Evolutionary conservation across 768 basidiomycete genomes (phyloP), one percentile per base, ranked within the genome.

Genomic region (Tephrocybe rancida): DNA sequence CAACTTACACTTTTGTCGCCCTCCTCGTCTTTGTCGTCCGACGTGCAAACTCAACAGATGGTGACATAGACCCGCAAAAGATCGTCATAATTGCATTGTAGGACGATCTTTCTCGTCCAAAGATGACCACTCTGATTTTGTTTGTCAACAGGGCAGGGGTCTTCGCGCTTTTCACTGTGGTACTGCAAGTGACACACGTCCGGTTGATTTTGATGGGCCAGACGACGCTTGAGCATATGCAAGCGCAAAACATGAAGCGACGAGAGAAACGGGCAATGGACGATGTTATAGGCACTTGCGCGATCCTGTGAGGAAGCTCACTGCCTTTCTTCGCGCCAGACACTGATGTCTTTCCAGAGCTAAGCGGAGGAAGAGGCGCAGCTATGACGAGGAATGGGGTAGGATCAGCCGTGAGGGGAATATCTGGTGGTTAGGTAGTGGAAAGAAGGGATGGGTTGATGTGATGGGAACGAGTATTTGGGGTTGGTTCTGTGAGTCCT

Each of bases 371-470:
- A 80, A 75, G 16, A 65, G 63, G 38, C 68, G 63, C 30, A 68
- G 75, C 39, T 95, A 90, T 87, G 84, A 92, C 58, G 69, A 71
- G 22, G 93, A 95, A 61, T 98, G 91, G 90, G 95, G 95, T 0
- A 69, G 76, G 25, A 73, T 90, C 0, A 74, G 78, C 6, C 82
- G 75, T 26, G 95, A 95, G 64, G 93, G 89, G 0, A 86, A 94
- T 64, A 69, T 95, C 6, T 98, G 95, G 95, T 92, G 88, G 85
- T 70, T 83, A 30, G 95, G 90, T 24, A 81, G 76, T 57, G 55
- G 60, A 41, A 67, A 75, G 44, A 73, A 70, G 38, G 87, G 86
- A 58, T 97, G 94, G 94, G 79, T 81, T 59, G 81, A 83, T 44
- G 86, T 88, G 39, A 96, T 98, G 92, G 95, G 95, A 8, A 69